These are phyloP conservation scores for Exsudoporus frostii DNA, from an alignment of 768 basidiomycete species.

Conservation along the genomic window DNA sequence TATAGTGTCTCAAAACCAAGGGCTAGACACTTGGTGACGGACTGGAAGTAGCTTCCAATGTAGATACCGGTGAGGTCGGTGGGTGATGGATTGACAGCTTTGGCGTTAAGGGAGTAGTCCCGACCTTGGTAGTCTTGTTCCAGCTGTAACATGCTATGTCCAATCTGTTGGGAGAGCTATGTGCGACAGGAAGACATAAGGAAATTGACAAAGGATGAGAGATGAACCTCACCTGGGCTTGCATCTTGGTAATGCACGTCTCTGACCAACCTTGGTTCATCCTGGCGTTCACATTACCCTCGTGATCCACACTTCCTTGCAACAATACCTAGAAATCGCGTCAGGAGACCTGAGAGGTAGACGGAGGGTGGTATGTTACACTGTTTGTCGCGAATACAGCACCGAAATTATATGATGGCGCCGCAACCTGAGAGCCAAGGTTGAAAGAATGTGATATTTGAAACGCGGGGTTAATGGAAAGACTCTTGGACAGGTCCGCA, in stretches of 20 bases:
- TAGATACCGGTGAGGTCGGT: constrained; percentile 88
- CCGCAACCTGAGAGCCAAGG: constrained; percentile 78
- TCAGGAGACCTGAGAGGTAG: constrained; percentile 21
- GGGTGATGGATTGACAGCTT: constrained; percentile 89
- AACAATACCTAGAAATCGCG: constrained; percentile 66
- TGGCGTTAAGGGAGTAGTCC: constrained; percentile 83
- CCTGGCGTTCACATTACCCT: constrained; percentile 85
- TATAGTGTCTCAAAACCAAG: constrained; percentile 82
- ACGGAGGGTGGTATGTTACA: constrained; percentile 39
- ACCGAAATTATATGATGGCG: constrained; percentile 92
- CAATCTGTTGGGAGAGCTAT: constrained; percentile 71
- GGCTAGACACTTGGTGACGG: constrained; percentile 85
- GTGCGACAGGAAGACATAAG: constrained; percentile 13
- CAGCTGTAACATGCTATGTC: constrained; percentile 88
- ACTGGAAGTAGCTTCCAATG: constrained; percentile 89
- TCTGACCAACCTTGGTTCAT: constrained; percentile 87
- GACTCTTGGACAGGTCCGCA: constrained; percentile 91
- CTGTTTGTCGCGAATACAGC: constrained; percentile 85
- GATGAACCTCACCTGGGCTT: constrained; percentile 67
- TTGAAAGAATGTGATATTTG: constrained; percentile 97
- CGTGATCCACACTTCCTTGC: constrained; percentile 92
- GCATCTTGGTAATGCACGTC: constrained; percentile 76
- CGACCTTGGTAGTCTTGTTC: constrained; percentile 92
- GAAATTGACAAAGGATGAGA: not conserved
- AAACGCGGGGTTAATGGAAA: constrained; percentile 93